Conservation (phyloP, 441 rosid species). For the Brassica balearica region DNA sequence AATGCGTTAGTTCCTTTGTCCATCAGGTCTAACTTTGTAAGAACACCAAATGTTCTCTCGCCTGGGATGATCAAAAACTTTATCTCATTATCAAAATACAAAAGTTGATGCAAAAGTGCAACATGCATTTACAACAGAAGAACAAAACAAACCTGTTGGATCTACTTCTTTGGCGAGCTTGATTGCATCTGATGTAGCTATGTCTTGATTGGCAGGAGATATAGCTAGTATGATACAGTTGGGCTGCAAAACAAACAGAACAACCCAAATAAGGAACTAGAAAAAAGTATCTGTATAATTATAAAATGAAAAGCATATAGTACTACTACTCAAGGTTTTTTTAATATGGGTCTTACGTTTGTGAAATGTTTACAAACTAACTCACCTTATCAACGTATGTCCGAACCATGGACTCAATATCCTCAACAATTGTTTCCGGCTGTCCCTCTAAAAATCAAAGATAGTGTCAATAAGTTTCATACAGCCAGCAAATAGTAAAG, state of each 20-base stretch:
- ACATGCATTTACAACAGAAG: neutral
- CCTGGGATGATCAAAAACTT: slow-evolving; percentile 48
- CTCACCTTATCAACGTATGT: slow-evolving; percentile 86
- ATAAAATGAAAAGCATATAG: neutral
- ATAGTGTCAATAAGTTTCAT: slow-evolving; percentile 8
- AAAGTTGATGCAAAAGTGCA: no score
- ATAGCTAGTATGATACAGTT: slow-evolving; percentile 92
- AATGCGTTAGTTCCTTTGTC: slow-evolving; percentile 95
- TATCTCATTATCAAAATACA: neutral
- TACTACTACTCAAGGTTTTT: neutral
- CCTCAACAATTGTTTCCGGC: slow-evolving; percentile 74
- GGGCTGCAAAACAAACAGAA: slow-evolving; percentile 43
- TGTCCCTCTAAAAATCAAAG: slow-evolving; percentile 72
- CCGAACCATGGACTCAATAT: slow-evolving; percentile 84
- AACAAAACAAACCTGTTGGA: slow-evolving; percentile 66
- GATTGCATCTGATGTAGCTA: slow-evolving; percentile 98
- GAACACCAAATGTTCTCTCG: slow-evolving; percentile 90
- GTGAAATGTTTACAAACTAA: neutral
- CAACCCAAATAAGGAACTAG: neutral
- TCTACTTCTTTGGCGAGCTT: slow-evolving; percentile 95
- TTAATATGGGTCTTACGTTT: neutral
- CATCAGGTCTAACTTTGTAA: slow-evolving; percentile 96
- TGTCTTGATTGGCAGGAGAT: slow-evolving; percentile 99
- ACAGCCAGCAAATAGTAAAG: neutral
- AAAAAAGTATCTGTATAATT: neutral